These are phyloP conservation scores for Sporothrix pallida DNA, from an alignment of 2,329 filamentous ascomycete species.

Conservation along the genomic window DNA sequence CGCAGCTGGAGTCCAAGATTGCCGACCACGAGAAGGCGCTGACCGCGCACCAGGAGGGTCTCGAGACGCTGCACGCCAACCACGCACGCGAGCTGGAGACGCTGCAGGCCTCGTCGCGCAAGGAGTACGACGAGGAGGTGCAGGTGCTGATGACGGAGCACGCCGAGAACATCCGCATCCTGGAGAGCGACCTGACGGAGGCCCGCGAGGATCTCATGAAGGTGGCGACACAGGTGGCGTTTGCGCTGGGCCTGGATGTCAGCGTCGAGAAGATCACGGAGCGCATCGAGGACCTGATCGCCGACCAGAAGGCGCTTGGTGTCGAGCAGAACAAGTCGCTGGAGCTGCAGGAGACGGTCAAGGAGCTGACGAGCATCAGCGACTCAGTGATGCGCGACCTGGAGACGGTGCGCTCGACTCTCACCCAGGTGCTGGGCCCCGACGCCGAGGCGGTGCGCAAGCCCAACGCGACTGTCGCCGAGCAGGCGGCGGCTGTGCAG, in stretches of 20 bases:
- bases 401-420: slow-evolving; percentile 61
- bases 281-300: slow-evolving; percentile 62
- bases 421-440: slow-evolving; percentile 60
- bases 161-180: slow-evolving; percentile 58
- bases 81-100: slow-evolving; percentile 58
- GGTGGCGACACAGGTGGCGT: slow-evolving; percentile 67
- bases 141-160: slow-evolving; percentile 66
- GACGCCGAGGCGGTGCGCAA: slow-evolving; percentile 53
- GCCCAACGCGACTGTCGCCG: slow-evolving; percentile 55
- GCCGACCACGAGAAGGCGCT: slow-evolving; percentile 64
- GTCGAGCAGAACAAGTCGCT: slow-evolving; percentile 64
- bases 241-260: slow-evolving; percentile 65
- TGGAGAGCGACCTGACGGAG: slow-evolving; percentile 68
- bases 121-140: slow-evolving; percentile 63
- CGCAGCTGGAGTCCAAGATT: slow-evolving; percentile 64
- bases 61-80: slow-evolving; percentile 56
- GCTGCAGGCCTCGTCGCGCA: slow-evolving; percentile 56
- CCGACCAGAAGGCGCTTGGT: slow-evolving; percentile 64
- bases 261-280: slow-evolving; percentile 71
- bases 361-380: slow-evolving; percentile 63
- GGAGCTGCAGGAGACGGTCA: slow-evolving; percentile 62
- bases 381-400: slow-evolving; percentile 66
- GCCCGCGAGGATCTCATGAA: slow-evolving; percentile 70
- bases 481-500: slow-evolving; percentile 67
- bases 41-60: slow-evolving; percentile 58